Conservation (phyloP, 2,329 filamentous ascomycete genomes). For the Fusarium domesticum region DNA sequence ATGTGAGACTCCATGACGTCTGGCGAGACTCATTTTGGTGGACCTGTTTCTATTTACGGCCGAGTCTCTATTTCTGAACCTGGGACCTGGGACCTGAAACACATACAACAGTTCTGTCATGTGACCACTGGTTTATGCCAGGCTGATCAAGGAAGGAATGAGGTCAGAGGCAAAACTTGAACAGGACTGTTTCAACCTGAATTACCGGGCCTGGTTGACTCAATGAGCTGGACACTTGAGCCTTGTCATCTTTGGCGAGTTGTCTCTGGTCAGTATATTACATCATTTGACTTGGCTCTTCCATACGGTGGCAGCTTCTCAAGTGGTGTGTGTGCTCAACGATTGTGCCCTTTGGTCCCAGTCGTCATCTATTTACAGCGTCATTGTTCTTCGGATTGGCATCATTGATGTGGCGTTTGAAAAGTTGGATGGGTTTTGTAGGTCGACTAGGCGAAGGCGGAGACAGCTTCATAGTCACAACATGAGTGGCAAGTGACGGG, state of each 20-base stretch:
- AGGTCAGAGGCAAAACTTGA: too few relatives aligned
- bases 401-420: neutral
- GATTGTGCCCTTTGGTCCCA: constrained; percentile 9
- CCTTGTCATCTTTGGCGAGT: too few relatives aligned
- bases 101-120: constrained; percentile 22
- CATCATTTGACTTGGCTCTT: too few relatives aligned
- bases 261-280: too few relatives aligned
- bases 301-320: neutral
- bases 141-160: too few relatives aligned
- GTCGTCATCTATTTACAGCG: neutral
- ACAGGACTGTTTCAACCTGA: too few relatives aligned
- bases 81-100: constrained; percentile 18
- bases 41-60: constrained; percentile 15
- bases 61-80: constrained; percentile 4
- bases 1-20: constrained; percentile 17
- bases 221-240: too few relatives aligned
- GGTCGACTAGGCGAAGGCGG: neutral
- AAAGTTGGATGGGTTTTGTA: neutral
- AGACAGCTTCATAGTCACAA: neutral
- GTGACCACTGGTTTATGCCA: too few relatives aligned
- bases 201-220: too few relatives aligned
- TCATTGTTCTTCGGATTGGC: neutral
- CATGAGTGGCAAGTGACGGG: neutral
- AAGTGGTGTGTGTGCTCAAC: neutral
- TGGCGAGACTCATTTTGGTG: constrained; percentile 25